Base-by-base conservation (phyloP, 2,329 filamentous ascomycete species). In the Pestalotiopsis sp. region DNA sequence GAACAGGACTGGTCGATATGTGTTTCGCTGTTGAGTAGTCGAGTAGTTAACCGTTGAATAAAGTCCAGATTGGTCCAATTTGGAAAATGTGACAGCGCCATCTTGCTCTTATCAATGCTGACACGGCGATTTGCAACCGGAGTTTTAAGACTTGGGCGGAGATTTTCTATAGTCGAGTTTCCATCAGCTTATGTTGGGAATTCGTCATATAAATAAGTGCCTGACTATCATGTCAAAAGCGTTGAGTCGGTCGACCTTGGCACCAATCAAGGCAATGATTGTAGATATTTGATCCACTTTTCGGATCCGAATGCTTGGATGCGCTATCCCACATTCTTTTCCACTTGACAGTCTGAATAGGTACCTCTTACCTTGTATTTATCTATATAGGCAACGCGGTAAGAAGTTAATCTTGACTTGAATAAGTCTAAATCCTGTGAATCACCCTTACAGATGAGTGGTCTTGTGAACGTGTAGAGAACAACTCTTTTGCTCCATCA, bases 161-260 rank as follows among this genome's bases (percentile, higher is more conserved):
- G 61, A 64, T 27, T 52, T 52, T 20, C 20, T n/a, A 31, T 7
- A 31, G 27, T 64, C 23, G 17, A 25, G 1, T n/a, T 52, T n/a
- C 17, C 4, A n/a, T 52, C 45, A 11, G 25, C 17, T 31, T 49
- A 45, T 31, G 57, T 59, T 59, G 57, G 57, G 57, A 23, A 36
- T 27, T 59, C 20, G 27, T 25, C 57, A 27, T 27, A 27, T 52
- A 17, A 52, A n/a, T 52, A 17, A n/a, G 17, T 52, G 20, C 45
- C 45, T 52, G 45, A 52, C 45, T 52, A n/a, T 52, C 45, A 52
- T 52, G 45, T 52, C 17, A 52, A 64, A 64, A 64, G 61, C 25
- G 61, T 64, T 64, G 39, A 64, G 61, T 12, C 20, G 6, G 61
- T 36, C 23, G 20, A 64, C 17, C 45, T 52, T 52, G 45, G 45